Conservation (phyloP, 1,139 yeast species). For the Diutina pseudorugosa region DNA sequence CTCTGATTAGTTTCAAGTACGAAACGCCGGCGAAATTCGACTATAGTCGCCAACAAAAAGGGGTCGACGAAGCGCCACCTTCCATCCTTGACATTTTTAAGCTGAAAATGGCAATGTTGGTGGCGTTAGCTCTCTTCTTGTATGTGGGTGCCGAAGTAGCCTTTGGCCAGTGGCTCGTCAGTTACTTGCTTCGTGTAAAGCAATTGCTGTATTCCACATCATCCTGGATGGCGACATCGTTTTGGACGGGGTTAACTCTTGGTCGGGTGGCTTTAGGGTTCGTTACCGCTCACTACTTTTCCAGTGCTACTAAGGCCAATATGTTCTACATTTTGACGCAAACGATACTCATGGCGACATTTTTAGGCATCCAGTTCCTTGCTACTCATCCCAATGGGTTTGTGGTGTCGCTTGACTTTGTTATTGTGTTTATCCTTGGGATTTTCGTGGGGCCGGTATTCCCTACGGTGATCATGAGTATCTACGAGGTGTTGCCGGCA, state of each 20-base stretch:
- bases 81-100: conserved; percentile 11
- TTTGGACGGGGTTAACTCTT: conserved; percentile 53
- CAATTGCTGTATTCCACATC: conserved; percentile 30
- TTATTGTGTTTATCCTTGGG: conserved; percentile 44
- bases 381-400: background rate
- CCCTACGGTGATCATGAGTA: conserved; percentile 61
- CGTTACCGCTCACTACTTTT: conserved; percentile 39
- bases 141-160: conserved; percentile 63
- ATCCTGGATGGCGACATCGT: conserved; percentile 49
- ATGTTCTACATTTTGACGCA: conserved; percentile 23
- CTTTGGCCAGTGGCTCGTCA: conserved; percentile 57
- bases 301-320: conserved; percentile 36
- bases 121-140: conserved; percentile 39
- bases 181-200: conserved; percentile 42
- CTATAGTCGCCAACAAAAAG: conserved; percentile 13
- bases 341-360: conserved; percentile 11
- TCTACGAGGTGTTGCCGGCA: conserved; percentile 51
- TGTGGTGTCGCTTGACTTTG: conserved; percentile 15
- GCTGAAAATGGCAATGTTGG: conserved; percentile 33
- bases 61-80: background rate
- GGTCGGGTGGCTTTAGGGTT: conserved; percentile 54
- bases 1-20: conserved; percentile 23
- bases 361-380: conserved; percentile 14
- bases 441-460: conserved; percentile 69
- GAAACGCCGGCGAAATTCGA: conserved; percentile 48